phyloP scores from a whole-genome alignment of 176 grass and related monocot genomes.

The Hordeum marinum region DNA sequence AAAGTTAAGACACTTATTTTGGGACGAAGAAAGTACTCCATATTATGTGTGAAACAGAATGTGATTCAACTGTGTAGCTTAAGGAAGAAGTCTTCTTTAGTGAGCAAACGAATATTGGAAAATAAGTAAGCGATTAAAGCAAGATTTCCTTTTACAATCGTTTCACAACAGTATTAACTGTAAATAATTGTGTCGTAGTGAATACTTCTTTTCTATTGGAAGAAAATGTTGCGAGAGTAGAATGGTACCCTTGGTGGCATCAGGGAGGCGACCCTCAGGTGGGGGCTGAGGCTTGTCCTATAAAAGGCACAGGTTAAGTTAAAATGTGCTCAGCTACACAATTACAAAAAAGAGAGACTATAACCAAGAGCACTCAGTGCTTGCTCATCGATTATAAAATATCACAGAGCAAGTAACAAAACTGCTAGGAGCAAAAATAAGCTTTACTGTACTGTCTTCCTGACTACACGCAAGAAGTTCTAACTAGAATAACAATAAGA shows the following conservation, averaged over 20 bases:
- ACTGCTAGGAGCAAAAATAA: not conserved
- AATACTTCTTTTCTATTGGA: not conserved
- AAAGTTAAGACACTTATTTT: too few species aligned
- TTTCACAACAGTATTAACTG: not conserved
- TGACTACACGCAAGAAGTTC: not conserved
- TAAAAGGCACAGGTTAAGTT: not conserved
- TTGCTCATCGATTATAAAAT: not conserved
- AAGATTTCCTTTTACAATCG: not conserved
- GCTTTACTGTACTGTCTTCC: not conserved
- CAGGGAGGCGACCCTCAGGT: conserved; percentile 89
- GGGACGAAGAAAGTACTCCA: too few species aligned
- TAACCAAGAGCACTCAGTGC: not conserved
- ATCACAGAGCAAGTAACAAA: not conserved
- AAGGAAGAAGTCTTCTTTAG: not conserved
- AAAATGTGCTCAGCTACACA: not conserved
- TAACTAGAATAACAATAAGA: not conserved
- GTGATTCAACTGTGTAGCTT: not conserved
- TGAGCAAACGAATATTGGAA: not conserved
- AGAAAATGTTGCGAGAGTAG: not conserved
- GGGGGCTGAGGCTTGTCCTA: conserved; percentile 91
- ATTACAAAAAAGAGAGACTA: not conserved
- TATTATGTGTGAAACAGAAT: not conserved
- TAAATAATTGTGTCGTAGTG: not conserved
- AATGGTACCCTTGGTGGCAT: conserved; percentile 73
- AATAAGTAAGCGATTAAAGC: not conserved